These are phyloP conservation scores for Arabidopsis thaliana DNA, from an alignment of 345 rosid species.

Conservation along the genomic window DNA sequence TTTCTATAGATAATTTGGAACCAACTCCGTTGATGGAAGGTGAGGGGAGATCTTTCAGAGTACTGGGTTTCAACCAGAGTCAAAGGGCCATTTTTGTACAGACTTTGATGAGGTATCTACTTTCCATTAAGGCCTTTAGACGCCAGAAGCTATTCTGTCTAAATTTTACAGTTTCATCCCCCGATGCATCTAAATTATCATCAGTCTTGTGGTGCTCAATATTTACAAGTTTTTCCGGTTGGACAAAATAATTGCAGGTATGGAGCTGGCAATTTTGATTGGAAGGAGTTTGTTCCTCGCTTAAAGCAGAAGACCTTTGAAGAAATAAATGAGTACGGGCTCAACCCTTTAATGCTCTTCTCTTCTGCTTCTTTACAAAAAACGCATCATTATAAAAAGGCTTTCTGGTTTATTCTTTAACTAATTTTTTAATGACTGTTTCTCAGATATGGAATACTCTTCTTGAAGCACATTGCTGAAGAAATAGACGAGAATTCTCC, in stretches of 20 bases:
- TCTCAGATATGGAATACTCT: slow-evolving; percentile 74
- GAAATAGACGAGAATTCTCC: slow-evolving; percentile 66
- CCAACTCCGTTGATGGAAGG: slow-evolving; percentile 98
- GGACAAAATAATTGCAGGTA: slow-evolving; percentile 57
- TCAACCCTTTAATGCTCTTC: slow-evolving; percentile 35
- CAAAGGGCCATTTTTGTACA: slow-evolving; percentile 97
- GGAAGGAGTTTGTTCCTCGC: slow-evolving; percentile 88
- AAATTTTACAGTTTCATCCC: slow-evolving; percentile 2
- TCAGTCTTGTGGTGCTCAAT: slow-evolving; percentile 7
- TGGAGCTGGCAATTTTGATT: slow-evolving; percentile 88
- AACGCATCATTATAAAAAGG: neutral
- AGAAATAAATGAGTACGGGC: slow-evolving; percentile 75
- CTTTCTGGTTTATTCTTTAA: neutral
- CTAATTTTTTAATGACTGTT: slow-evolving; percentile 8
- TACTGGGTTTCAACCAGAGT: slow-evolving; percentile 88
- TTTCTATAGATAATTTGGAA: slow-evolving; percentile 67
- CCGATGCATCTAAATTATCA: neutral
- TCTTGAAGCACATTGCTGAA: slow-evolving; percentile 76
- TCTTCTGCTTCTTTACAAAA: slow-evolving; percentile 5
- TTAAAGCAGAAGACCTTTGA: slow-evolving; percentile 91
- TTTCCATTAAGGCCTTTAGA: slow-evolving; percentile 8
- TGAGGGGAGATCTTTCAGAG: slow-evolving; percentile 93
- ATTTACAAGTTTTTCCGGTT: slow-evolving; percentile 16
- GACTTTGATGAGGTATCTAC: slow-evolving; percentile 81
- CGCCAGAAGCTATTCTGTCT: slow-evolving; percentile 1